A percentile compares a stretch with the other conserved stretches of the same genome.
Conservation (phyloP, 108 stramenopile species). For the Asterionellopsis glacialis region DNA sequence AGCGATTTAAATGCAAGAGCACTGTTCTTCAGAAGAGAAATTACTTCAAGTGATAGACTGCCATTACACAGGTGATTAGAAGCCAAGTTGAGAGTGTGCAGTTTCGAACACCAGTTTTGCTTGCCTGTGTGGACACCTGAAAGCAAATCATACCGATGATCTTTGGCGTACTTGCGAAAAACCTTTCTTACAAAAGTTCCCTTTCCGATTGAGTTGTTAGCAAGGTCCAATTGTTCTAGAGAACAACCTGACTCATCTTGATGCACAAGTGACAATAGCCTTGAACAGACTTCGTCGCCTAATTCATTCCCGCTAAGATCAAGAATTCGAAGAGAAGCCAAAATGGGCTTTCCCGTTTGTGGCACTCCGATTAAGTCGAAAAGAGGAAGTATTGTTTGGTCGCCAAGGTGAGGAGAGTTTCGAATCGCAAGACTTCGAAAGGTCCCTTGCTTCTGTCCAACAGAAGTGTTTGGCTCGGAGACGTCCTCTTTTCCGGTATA, state of each 20-base stretch:
- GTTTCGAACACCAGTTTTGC: constrained; percentile 39
- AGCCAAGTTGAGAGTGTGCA: constrained; percentile 42
- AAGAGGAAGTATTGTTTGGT: constrained; percentile 32
- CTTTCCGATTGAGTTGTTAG: constrained; percentile 43
- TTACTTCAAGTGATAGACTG: constrained; percentile 41
- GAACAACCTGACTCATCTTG: constrained; percentile 41
- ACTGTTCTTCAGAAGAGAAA: constrained; percentile 41
- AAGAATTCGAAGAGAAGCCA: constrained; percentile 37
- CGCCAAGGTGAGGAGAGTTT: constrained; percentile 30
- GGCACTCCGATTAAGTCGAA: constrained; percentile 39
- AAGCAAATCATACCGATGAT: constrained; percentile 35
- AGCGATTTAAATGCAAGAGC: constrained; percentile 37
- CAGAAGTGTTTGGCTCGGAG: too few relatives aligned
- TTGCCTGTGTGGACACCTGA: constrained; percentile 17
- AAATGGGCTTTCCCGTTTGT: constrained; percentile 19
- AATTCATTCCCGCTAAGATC: constrained; percentile 56
- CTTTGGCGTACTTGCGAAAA: constrained; percentile 30
- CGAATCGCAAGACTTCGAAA: constrained; percentile 41
- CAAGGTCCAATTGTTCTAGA: constrained; percentile 53
- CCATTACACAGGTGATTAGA: constrained; percentile 41
- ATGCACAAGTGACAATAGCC: constrained; percentile 39
- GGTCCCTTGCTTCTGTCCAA: constrained; percentile 28
- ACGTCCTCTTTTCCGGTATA: not conserved
- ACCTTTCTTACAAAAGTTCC: constrained; percentile 33
- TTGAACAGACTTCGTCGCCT: constrained; percentile 44